phyloP scores from a whole-genome alignment of 441 rosid genomes.

The Syzygium malaccense region DNA sequence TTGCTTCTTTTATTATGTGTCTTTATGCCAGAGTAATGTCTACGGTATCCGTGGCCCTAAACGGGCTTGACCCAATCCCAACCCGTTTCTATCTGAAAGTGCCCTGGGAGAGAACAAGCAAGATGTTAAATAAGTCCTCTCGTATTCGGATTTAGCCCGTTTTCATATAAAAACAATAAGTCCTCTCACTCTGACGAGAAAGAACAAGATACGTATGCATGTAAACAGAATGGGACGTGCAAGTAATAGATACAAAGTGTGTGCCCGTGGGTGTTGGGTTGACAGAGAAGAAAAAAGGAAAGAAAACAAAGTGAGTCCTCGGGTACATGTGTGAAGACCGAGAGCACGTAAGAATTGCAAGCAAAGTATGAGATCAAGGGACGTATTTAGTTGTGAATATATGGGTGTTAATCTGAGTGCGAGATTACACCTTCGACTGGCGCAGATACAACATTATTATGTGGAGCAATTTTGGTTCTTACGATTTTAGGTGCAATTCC shows the following conservation, averaged over 20 bases:
- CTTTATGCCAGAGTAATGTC: not conserved
- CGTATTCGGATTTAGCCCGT: no score
- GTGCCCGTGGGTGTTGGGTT: not conserved
- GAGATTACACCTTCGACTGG: not conserved
- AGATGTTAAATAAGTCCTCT: not conserved
- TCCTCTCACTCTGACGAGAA: not conserved
- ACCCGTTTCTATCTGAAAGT: not conserved
- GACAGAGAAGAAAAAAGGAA: not conserved
- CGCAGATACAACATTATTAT: not conserved
- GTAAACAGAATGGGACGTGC: not conserved
- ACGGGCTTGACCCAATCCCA: not conserved
- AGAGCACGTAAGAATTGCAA: not conserved
- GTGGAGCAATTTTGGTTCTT: not conserved
- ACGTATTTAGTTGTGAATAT: not conserved
- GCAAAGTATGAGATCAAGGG: not conserved
- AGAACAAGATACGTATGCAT: not conserved
- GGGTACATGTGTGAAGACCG: not conserved
- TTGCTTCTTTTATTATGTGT: not conserved
- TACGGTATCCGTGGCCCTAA: not conserved
- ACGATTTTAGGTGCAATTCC: no score
- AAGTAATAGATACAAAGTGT: not conserved
- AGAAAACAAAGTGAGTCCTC: not conserved
- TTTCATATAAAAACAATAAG: no score
- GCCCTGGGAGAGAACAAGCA: not conserved
- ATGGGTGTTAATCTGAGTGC: no score